Conservation (phyloP, 1,284 basidiomycete genomes). For the Hemileia vastatrix region DNA sequence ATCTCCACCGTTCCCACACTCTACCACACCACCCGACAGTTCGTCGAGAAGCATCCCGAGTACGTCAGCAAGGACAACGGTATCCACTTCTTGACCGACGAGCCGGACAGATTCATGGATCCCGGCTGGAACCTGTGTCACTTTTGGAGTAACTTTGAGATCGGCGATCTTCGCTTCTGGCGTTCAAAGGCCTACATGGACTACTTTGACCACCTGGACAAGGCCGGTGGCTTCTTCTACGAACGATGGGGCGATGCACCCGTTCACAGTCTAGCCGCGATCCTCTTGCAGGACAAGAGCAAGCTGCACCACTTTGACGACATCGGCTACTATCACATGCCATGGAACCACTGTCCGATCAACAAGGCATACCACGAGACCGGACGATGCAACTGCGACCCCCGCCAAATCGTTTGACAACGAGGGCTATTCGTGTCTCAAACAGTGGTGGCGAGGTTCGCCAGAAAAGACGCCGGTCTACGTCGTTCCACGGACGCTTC, state of each 20-base stretch:
- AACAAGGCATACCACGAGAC: background rate
- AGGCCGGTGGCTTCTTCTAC: constrained; percentile 72
- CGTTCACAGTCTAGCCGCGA: constrained; percentile 68
- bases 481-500: no score
- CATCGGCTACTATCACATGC: constrained; percentile 25
- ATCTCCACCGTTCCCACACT: constrained; percentile 65
- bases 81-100: constrained; percentile 64
- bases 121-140: constrained; percentile 60
- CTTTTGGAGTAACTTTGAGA: constrained; percentile 61
- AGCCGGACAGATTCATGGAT: constrained; percentile 56
- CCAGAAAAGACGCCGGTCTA: no score
- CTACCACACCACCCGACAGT: constrained; percentile 62
- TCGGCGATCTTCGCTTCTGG: constrained; percentile 65
- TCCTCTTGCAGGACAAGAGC: constrained; percentile 59
- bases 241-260: constrained; percentile 85
- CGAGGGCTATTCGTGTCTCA: background rate
- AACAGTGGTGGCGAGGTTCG: background rate
- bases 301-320: constrained; percentile 53
- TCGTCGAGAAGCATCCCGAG: constrained; percentile 58
- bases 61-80: constrained; percentile 61
- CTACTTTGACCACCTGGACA: constrained; percentile 68
- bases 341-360: background rate
- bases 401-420: constrained; percentile 4
- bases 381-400: constrained; percentile 7
- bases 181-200: constrained; percentile 62